Evolutionary conservation across 2,329 filamentous ascomycete species (phyloP), one percentile per base, ranked within the genome.

Genomic region (Colletotrichum agaves): DNA sequence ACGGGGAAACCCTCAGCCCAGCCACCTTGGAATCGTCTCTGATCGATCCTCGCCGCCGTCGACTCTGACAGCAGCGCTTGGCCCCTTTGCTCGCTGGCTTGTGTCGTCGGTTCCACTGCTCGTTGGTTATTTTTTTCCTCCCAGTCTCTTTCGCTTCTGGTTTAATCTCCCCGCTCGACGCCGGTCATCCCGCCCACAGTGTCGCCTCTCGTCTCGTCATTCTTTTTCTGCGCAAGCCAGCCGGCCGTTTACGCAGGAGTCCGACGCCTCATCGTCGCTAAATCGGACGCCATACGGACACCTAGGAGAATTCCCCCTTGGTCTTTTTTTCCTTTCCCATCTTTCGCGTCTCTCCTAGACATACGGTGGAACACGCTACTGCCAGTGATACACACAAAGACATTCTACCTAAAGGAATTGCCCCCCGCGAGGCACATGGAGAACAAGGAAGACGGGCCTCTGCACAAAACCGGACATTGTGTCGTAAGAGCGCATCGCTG

Each of bases 391-490:
- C 37, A 52, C 43, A 50, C 61, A 63, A 23, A 33, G 62, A 46
- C 31, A 44, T 21, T 64, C 37, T 17, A 37, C n/a, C 19, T 17
- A 17, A 27, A 6, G 17, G 21, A 21, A 37, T 35, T 31, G n/a
- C n/a, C 49, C 27, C 21, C 46, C 7, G 19, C 47, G 47, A 23
- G 11, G 58, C 50, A 57, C 17, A 43, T 62, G 49, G 27, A 46
- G 37, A 21, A 50, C n/a, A 44, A 44, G 41, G 41, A n/a, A 23
- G 46, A 11, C 64, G 61, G 44, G 37, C n/a, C 31, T 33, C 44
- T 67, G 63, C 63, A 58, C 50, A 57, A 58, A 63, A 52, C 50
- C 59, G 59, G 61, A 44, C 55, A 64, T 64, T 60, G 39, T 62
- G 49, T 62, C 39, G 59, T 62, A 21, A 49, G 35, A 27, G 35